Evolutionary conservation across 2,329 filamentous ascomycete genomes (phyloP), one percentile per base, ranked within the genome.

Genomic region (Coleophoma crateriformis): DNA sequence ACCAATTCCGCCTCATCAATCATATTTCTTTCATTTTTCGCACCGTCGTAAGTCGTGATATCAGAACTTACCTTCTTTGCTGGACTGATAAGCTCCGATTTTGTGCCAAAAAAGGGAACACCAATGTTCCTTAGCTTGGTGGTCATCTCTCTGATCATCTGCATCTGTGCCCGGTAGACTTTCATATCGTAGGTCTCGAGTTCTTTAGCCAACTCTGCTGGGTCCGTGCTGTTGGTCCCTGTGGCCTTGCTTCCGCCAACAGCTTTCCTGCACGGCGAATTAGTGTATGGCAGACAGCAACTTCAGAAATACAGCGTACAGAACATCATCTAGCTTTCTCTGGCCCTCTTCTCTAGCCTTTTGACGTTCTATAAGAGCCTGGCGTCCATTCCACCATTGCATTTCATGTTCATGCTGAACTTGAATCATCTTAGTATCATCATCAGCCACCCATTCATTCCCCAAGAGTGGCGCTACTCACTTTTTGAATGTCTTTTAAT

Each of bases 341-440:
- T 79, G 75, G 46, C 76, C 77, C 50, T 77, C 75, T 4, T 67
- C 70, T 50, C 79, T 68, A 1, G 69, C 66, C n/a, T 61, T 64
- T 50, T 82, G 79, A 50, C 75, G 77, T 33, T 71, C 65, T 6
- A 80, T 59, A 20, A 84, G 61, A 7, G 70, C 74, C 50, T 76
- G 64, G 2, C 80, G 72, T 2, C 73, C 74, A 22, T 70, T 64
- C 68, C 75, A 81, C 77, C 84, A 87, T 55, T 79, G 74, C 55
- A 73, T 73, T 56, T 87, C 81, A 57, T 86, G 77, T 38, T 75
- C 72, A 58, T 82, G 76, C 62, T 87, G 83, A 39, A 80, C 75
- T 48, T 73, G 73, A 52, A 87, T 85, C 64, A 87, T 71, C 67
- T 82, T 63, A 17, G 37, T 17, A 45, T 19, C 10, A 45, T 19